These are phyloP conservation scores for Alternaria rosae DNA, from an alignment of 2,329 filamentous ascomycete species.

Conservation along the genomic window DNA sequence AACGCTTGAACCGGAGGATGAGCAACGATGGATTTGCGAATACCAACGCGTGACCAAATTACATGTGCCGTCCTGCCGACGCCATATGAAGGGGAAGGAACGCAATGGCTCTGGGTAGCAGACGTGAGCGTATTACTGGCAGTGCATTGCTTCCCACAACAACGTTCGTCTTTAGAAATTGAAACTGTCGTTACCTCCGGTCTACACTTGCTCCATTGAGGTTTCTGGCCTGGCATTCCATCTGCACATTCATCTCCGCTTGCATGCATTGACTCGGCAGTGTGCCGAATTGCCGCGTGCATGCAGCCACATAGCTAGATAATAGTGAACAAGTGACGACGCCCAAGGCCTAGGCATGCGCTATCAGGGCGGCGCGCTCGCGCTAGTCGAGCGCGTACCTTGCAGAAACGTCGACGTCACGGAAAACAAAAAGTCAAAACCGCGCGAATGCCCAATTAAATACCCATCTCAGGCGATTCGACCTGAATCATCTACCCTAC, in stretches of 20 bases:
- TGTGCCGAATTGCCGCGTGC: not conserved
- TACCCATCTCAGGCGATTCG: not conserved
- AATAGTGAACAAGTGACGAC: slow-evolving; percentile 1
- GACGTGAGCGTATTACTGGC: not conserved
- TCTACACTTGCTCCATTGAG: not conserved
- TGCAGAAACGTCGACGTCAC: slow-evolving; percentile 12
- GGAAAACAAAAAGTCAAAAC: slow-evolving; percentile 10
- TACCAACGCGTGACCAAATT: not conserved
- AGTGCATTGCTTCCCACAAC: not conserved
- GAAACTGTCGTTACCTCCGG: not conserved
- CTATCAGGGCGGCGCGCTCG: slow-evolving; percentile 4
- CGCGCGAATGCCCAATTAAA: slow-evolving; percentile 3
- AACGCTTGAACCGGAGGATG: not conserved
- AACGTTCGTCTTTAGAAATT: not conserved
- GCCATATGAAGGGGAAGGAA: not conserved
- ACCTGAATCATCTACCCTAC: not conserved
- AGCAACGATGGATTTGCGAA: not conserved
- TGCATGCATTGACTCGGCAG: not conserved
- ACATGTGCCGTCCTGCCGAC: not conserved
- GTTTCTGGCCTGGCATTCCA: not conserved
- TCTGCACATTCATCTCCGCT: not conserved
- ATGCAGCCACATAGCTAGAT: not conserved
- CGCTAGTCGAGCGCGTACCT: slow-evolving; percentile 8
- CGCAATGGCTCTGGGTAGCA: not conserved
- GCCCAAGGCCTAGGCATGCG: slow-evolving; percentile 1